Conservation (phyloP, 768 basidiomycete genomes). For the Sporobolomyces phaffii region DNA sequence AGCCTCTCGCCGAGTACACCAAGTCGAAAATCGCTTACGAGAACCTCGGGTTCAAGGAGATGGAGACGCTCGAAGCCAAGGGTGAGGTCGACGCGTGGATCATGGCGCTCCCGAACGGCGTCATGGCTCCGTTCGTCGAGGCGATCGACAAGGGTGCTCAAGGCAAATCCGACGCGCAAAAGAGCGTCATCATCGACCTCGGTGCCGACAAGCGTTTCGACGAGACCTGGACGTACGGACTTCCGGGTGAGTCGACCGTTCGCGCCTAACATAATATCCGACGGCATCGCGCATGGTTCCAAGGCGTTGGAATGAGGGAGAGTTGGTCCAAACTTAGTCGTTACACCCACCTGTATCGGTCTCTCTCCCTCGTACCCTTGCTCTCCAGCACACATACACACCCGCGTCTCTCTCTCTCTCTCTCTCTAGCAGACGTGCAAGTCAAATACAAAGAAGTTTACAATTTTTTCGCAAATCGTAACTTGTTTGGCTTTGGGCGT, state of each 20-base stretch:
- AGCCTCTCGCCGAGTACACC: slow-evolving; percentile 69
- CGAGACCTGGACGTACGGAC: slow-evolving; percentile 89
- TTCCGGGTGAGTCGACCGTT: slow-evolving; percentile 74
- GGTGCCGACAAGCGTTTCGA: slow-evolving; percentile 95
- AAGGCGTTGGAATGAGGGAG: no score
- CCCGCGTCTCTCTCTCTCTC: background rate
- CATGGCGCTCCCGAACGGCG: slow-evolving; percentile 97
- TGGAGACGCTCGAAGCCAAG: slow-evolving; percentile 79
- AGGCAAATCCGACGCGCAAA: slow-evolving; percentile 50
- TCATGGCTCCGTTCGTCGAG: slow-evolving; percentile 93
- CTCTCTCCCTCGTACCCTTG: background rate
- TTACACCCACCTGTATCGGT: no score
- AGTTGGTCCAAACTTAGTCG: no score
- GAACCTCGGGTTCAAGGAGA: slow-evolving; percentile 70
- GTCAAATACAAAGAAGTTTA: background rate
- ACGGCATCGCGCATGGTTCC: no score
- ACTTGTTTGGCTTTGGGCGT: slow-evolving; percentile 6
- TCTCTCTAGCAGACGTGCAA: slow-evolving; percentile 14
- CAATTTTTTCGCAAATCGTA: background rate
- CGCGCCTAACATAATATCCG: background rate
- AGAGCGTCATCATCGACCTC: slow-evolving; percentile 82
- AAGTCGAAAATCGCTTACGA: slow-evolving; percentile 69
- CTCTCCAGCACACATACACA: background rate
- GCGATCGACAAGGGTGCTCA: slow-evolving; percentile 73
- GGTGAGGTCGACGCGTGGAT: slow-evolving; percentile 96